Evolutionary conservation across 2,329 filamentous ascomycete species (phyloP).

Genomic region (Spiromastix sp.): DNA sequence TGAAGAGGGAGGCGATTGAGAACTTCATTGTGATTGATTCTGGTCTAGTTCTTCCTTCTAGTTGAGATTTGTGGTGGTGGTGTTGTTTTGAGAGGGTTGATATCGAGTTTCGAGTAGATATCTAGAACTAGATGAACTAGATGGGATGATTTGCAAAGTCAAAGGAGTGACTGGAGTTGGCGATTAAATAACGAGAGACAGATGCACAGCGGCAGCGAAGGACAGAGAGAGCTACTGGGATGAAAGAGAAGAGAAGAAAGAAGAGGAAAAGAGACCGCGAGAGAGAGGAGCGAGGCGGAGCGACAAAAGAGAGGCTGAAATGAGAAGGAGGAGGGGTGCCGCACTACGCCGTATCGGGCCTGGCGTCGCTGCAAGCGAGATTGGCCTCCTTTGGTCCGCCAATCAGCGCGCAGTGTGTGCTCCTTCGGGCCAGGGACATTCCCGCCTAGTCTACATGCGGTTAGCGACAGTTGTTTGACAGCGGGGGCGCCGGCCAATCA

Average conservation of each 20-base stretch:
- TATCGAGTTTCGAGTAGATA: conserved; percentile 15
- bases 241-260: conserved; percentile 5
- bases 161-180: conserved; percentile 18
- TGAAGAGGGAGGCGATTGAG: conserved; percentile 24
- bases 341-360: no score
- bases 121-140: conserved; percentile 15
- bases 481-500: no score
- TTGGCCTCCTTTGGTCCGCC: no score
- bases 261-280: conserved; percentile 9
- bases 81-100: not conserved
- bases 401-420: no score
- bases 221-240: conserved; percentile 9
- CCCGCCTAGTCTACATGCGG: no score
- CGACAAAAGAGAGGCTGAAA: conserved; percentile 9
- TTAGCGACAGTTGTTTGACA: no score
- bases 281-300: conserved; percentile 10
- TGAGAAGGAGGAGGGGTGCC: no score
- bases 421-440: no score
- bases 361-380: no score
- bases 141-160: conserved; percentile 4
- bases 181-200: conserved; percentile 10
- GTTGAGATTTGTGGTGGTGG: not conserved
- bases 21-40: conserved; percentile 27
- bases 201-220: conserved; percentile 9
- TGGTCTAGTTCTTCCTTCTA: not conserved